A percentile compares a stretch with the other conserved stretches of the same genome.
These are phyloP conservation scores for Eucommia ulmoides DNA, from an alignment of 257 asterid genomes.

Conservation along the genomic window DNA sequence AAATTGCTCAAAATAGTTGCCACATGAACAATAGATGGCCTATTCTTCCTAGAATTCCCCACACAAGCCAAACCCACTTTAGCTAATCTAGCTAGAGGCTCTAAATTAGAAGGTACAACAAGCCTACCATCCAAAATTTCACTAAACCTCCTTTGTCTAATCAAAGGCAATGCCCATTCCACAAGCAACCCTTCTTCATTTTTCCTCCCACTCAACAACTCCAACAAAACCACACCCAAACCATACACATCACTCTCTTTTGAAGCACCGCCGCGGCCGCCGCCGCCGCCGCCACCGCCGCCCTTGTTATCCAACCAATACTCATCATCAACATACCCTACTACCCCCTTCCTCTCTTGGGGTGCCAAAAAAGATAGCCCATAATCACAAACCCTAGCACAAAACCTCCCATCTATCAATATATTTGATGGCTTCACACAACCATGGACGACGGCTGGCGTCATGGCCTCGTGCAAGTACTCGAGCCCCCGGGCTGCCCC, in stretches of 20 bases:
- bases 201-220: conserved; percentile 66
- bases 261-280: too few relatives aligned
- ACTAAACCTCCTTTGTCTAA: conserved; percentile 32
- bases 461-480: conserved; percentile 51
- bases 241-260: conserved; percentile 83
- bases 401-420: conserved; percentile 44
- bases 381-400: conserved; percentile 54
- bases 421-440: conserved; percentile 76
- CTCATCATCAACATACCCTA: conserved; percentile 56
- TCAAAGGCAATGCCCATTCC: conserved; percentile 69
- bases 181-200: conserved; percentile 37
- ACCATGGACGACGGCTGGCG: conserved; percentile 62
- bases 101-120: conserved; percentile 27
- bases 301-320: conserved; percentile 32
- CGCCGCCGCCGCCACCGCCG: too few relatives aligned
- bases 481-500: conserved; percentile 62
- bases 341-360: conserved; percentile 27
- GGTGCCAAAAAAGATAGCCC: conserved; percentile 60
- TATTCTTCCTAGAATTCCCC: conserved; percentile 42
- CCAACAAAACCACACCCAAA: conserved; percentile 71
- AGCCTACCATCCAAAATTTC: conserved; percentile 71
- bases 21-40: conserved; percentile 55
- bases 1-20: conserved; percentile 41
- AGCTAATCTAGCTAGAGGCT: conserved; percentile 46
- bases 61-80: conserved; percentile 79